Evolutionary conservation across 208 protist genomes (phyloP).

Genomic region (Trypanosoma avium): DNA sequence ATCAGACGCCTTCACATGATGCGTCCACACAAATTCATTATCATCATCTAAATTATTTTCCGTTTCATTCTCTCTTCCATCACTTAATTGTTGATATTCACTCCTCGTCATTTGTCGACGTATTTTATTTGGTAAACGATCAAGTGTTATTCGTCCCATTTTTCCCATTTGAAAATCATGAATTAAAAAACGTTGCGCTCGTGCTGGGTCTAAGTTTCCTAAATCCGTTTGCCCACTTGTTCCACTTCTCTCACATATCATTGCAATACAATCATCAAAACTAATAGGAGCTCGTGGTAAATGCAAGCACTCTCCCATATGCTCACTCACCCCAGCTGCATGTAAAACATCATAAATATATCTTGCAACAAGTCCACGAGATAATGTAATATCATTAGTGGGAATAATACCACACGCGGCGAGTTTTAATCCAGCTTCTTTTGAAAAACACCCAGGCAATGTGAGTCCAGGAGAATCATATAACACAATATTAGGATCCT

Average conservation of each 20-base stretch:
- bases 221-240: slow-evolving; percentile 80
- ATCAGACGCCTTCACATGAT: slow-evolving; percentile 75
- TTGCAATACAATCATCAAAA: slow-evolving; percentile 89
- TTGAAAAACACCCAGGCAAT: slow-evolving; percentile 81
- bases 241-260: slow-evolving; percentile 88
- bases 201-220: slow-evolving; percentile 70
- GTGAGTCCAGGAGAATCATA: slow-evolving; percentile 90
- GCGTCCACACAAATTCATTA: slow-evolving; percentile 49
- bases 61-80: background rate
- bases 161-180: slow-evolving; percentile 87
- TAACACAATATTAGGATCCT: slow-evolving; percentile 81
- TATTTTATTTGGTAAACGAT: slow-evolving; percentile 71
- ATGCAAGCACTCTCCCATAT: slow-evolving; percentile 86
- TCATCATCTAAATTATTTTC: slow-evolving; percentile 16
- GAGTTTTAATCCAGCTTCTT: slow-evolving; percentile 84
- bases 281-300: slow-evolving; percentile 79
- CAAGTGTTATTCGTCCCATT: slow-evolving; percentile 80
- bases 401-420: slow-evolving; percentile 85
- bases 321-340: slow-evolving; percentile 56
- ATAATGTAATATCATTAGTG: slow-evolving; percentile 79
- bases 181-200: slow-evolving; percentile 75
- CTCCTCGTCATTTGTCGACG: slow-evolving; percentile 15
- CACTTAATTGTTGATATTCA: slow-evolving; percentile 9
- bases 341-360: slow-evolving; percentile 85
- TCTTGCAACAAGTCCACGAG: slow-evolving; percentile 59